Percentiles rank a stretch among this genome's conserved stretches.
These are phyloP conservation scores for Benincasa hispida DNA, from an alignment of 306 rosid species.

Conservation along the genomic window DNA sequence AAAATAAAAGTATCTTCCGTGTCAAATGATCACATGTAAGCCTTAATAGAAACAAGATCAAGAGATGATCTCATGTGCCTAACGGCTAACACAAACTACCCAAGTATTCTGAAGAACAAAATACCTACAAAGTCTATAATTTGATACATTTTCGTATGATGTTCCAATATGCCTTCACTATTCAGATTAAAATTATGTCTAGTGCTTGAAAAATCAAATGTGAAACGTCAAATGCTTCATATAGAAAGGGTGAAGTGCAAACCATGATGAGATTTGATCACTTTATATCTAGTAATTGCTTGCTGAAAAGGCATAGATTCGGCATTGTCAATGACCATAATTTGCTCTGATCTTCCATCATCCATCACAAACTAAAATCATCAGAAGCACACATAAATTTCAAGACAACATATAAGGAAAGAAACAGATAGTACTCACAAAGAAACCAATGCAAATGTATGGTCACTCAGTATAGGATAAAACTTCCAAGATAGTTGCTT, in stretches of 20 bases:
- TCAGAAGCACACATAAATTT: slow-evolving; percentile 7
- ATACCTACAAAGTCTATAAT: background rate
- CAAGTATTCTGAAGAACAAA: background rate
- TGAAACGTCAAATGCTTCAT: background rate
- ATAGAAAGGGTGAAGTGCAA: slow-evolving; percentile 16
- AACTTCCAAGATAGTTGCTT: background rate
- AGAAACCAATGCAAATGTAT: background rate
- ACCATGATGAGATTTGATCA: slow-evolving; percentile 61
- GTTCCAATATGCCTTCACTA: background rate
- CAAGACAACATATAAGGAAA: background rate
- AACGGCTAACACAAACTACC: background rate
- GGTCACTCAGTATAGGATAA: background rate
- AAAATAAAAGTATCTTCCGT: background rate
- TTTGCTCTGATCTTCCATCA: slow-evolving; percentile 70
- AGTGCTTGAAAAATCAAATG: background rate
- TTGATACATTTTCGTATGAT: background rate
- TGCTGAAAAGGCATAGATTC: slow-evolving; percentile 41
- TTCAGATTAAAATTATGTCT: background rate
- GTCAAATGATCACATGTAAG: background rate
- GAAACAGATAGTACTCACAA: background rate
- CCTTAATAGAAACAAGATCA: background rate
- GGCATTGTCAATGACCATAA: slow-evolving; percentile 34
- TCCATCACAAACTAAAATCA: slow-evolving; percentile 65
- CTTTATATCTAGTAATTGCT: slow-evolving; percentile 70
- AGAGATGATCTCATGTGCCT: background rate